Evolutionary conservation across 257 asterid genomes (phyloP).

Genomic region (Rauvolfia tetraphylla): DNA sequence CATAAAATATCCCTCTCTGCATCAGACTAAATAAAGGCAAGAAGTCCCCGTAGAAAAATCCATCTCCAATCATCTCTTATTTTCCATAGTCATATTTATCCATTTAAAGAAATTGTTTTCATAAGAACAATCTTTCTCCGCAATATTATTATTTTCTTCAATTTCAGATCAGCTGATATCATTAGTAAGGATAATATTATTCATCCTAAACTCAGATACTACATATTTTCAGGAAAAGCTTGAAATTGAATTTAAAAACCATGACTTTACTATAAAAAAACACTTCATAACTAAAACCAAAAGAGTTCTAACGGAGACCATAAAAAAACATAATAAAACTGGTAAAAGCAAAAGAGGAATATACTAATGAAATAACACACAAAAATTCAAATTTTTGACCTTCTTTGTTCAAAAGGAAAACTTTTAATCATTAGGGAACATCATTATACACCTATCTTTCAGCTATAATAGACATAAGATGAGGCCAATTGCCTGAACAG

Average conservation of each 20-base stretch:
- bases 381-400: too few species aligned
- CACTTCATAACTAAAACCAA: too few species aligned
- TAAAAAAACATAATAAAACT: too few species aligned
- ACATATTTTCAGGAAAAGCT: neutral
- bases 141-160: neutral
- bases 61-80: neutral
- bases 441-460: too few species aligned
- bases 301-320: too few species aligned
- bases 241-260: neutral
- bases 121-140: neutral
- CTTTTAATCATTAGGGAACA: too few species aligned
- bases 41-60: neutral
- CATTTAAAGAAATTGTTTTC: neutral
- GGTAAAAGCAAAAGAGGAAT: too few species aligned
- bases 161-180: neutral
- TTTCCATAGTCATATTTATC: neutral
- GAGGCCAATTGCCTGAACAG: slow-evolving; percentile 42
- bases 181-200: neutral
- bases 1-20: neutral
- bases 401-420: too few species aligned
- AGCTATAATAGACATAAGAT: neutral
- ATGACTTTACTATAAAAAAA: neutral
- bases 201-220: neutral
- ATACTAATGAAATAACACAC: too few species aligned
- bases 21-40: too few species aligned